phyloP scores from a whole-genome alignment of 139 green algal species.

The Chlorella sp. region DNA sequence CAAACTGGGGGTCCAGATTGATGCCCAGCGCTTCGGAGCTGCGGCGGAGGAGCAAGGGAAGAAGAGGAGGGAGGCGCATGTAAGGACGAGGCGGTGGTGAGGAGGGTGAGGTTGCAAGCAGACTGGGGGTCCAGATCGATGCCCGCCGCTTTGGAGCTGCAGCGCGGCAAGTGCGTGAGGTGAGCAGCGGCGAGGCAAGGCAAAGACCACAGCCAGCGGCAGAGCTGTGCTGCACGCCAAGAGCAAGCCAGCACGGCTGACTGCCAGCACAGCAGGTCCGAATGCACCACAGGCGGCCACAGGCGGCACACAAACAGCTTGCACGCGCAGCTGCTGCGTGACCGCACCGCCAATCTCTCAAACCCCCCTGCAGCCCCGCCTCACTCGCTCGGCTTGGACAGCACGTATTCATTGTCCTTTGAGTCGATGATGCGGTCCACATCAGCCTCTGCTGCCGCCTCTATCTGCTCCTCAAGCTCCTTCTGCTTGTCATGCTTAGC shows the following conservation, averaged over 20 bases:
- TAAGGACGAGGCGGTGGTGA: not conserved
- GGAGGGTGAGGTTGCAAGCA: not conserved
- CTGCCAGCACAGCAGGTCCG: not conserved
- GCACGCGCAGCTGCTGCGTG: too few relatives aligned
- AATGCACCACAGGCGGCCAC: not conserved
- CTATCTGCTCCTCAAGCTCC: constrained; percentile 21
- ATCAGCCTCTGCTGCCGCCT: constrained; percentile 53
- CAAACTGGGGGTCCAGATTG: constrained; percentile 89
- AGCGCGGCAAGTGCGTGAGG: not conserved
- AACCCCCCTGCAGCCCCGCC: not conserved
- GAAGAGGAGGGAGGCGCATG: not conserved
- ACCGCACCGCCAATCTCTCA: too few relatives aligned
- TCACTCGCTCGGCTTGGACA: constrained; percentile 87
- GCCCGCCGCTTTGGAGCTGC: not conserved
- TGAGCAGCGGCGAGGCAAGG: not conserved
- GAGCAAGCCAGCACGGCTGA: not conserved
- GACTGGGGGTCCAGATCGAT: not conserved
- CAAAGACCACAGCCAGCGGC: not conserved
- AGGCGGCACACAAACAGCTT: not conserved
- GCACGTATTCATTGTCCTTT: constrained; percentile 98
- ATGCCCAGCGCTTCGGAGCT: constrained; percentile 75
- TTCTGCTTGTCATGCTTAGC: constrained; percentile 20
- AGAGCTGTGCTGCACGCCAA: not conserved
- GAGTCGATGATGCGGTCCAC: constrained; percentile 96
- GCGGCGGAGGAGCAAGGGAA: not conserved